Evolutionary conservation across 2,329 filamentous ascomycete genomes (phyloP), one percentile per base, ranked within the genome.

Genomic region (Hypoxylon sp.): DNA sequence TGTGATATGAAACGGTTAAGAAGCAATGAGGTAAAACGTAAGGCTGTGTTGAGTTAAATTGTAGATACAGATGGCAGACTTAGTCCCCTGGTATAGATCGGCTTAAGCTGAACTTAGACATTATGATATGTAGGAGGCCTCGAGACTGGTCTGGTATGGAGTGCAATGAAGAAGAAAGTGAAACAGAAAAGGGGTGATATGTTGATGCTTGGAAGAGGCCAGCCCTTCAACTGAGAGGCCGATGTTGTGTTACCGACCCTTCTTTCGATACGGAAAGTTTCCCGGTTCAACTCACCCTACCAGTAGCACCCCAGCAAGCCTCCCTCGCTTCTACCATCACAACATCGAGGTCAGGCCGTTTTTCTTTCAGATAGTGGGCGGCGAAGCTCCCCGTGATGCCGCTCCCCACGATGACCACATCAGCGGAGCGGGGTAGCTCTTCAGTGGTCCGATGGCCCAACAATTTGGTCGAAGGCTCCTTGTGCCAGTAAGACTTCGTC

Each of bases 301-400:
- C 91, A 0, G 91, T 95, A n/a, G 92, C 92, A 16, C 92, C 92
- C 87, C 87, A 94, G 74, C 91, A 94, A 3, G 89, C 91, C 80
- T 94, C 91, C 72, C 92, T 84, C 12, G 92, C 92, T 78, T 95
- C 92, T 4, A 95, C 82, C 81, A 94, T 85, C 5, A 94, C 82
- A 6, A 94, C 85, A n/a, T 79, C 82, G 63, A 84, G 79, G 4
- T 83, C 81, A 39, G 77, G 75, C 71, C 63, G 77, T 68, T 67
- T 80, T 61, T 80, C 82, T 73, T 80, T 85, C 54, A 93, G 81
- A 74, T 87, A 88, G 68, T 87, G 84, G 2, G 90, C 90, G 0
- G 88, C 90, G 77, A 90, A 91, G 0, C 88, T 81, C n/a, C 91
- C 92, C 1, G 91, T 91, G 71, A 95, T 91, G 23, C 92, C 92